Percentiles rank a stretch among this genome's conserved stretches.
Evolutionary conservation across 2,329 filamentous ascomycete genomes (phyloP).

Genomic region (Calycina herbarum): DNA sequence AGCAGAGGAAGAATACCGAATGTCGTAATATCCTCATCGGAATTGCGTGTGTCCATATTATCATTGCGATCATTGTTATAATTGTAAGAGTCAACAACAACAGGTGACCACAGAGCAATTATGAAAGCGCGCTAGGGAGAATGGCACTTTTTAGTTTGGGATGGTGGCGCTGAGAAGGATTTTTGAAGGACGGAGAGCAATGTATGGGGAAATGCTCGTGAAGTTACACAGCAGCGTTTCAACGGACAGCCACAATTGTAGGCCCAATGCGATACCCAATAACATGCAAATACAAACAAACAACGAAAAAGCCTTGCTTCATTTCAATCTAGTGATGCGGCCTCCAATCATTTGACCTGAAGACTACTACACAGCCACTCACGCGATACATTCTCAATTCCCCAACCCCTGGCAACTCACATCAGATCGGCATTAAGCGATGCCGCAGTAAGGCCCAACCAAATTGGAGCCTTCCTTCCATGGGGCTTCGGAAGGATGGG

Average conservation of each 20-base stretch:
- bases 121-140: background rate
- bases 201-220: background rate
- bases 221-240: background rate
- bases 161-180: background rate
- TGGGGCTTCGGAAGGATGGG: background rate
- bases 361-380: background rate
- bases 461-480: background rate
- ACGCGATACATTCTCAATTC: background rate
- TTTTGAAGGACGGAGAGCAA: background rate
- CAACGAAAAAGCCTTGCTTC: background rate
- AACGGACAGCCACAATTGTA: background rate
- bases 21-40: background rate
- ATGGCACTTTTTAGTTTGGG: background rate
- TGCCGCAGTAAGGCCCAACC: conserved; percentile 1
- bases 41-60: background rate
- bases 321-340: background rate
- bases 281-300: background rate
- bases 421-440: conserved; percentile 3
- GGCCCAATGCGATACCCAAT: background rate
- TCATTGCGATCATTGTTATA: background rate
- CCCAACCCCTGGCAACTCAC: background rate
- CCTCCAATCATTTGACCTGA: background rate
- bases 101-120: background rate
- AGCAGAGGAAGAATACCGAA: background rate
- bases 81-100: background rate